Base-by-base conservation (phyloP, 2,329 filamentous ascomycete species). In the Neoarthrinium moseri region DNA sequence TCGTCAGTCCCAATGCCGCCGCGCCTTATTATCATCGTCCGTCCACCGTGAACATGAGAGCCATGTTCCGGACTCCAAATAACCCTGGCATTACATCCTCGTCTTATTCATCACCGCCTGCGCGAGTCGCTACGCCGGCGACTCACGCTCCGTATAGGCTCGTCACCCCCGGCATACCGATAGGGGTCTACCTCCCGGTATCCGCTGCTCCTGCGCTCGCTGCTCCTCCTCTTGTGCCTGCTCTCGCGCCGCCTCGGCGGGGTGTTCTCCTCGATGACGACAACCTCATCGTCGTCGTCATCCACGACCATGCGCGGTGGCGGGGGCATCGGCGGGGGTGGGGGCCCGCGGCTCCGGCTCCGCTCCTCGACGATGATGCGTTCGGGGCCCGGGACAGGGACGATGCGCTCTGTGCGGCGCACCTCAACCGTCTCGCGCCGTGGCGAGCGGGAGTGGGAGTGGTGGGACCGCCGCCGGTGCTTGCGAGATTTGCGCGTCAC, bases 211-310 rank as follows among this genome's bases (percentile, higher is more conserved):
- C 57, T 51, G 36, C 60, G 52, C 36, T 61, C 56, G 35, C 51
- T 53, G 44, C 54, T 52, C 30, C 52, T 47, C 23, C 56, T 51
- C 35, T 52, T 50, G 29, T 55, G 40, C 38, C 53, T 52, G 38
- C 61, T 63, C 39, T 57, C 57, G 23, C 55, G 47, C 47, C 57
- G 51, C 27, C 57, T 53, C 22, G 64, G 59, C 40, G 63, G 59
- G 21, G 54, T 57, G 34, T 61, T 56, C 42, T 69, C 66, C 53
- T 68, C 66, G 27, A 66, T 53, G 8, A 69, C 65, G 2, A 69
- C 51, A 13, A 68, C 61, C 61, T 75, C 71, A 35, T 62, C 59
- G 10, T 64, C 62, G 24, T 59, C 51, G 47, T 55, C 51, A 42
- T 58, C 50, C 24, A 53, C 54, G 6, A 57, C 54, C 12, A 56